Evolutionary conservation across 768 basidiomycete species (phyloP).

Genomic region (Dioszegia hungarica): DNA sequence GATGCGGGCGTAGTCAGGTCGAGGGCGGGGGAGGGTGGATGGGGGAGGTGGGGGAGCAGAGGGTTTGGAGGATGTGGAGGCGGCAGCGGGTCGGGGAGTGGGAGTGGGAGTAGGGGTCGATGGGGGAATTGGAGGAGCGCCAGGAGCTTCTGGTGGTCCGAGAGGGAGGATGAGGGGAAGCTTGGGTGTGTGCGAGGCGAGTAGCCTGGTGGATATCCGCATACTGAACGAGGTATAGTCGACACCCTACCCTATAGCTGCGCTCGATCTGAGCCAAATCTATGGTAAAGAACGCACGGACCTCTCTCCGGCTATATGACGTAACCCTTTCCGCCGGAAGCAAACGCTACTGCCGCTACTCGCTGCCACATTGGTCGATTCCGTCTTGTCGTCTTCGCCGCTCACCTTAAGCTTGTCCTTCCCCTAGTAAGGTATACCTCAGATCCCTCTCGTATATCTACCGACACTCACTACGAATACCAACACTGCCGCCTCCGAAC

Average conservation of each 20-base stretch:
- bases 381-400: too few relatives aligned
- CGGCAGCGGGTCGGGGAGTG: not conserved
- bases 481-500: too few relatives aligned
- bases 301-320: too few relatives aligned
- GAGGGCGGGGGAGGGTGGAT: slow-evolving; percentile 88
- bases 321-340: too few relatives aligned
- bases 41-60: slow-evolving; percentile 56
- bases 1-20: slow-evolving; percentile 68
- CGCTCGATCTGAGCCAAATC: too few relatives aligned
- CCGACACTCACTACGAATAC: too few relatives aligned
- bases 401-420: too few relatives aligned
- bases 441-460: too few relatives aligned
- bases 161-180: slow-evolving; percentile 5
- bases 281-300: too few relatives aligned
- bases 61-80: slow-evolving; percentile 8
- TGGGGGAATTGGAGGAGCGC: slow-evolving; percentile 1
- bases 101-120: not conserved
- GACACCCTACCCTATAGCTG: not conserved
- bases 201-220: not conserved
- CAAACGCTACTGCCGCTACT: too few relatives aligned
- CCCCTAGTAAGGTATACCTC: too few relatives aligned
- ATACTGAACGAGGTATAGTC: not conserved
- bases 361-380: too few relatives aligned
- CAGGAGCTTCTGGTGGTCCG: not conserved
- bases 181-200: slow-evolving; percentile 14